Base-by-base conservation (phyloP, 345 rosid species). In the Sonneratia caseolaris region DNA sequence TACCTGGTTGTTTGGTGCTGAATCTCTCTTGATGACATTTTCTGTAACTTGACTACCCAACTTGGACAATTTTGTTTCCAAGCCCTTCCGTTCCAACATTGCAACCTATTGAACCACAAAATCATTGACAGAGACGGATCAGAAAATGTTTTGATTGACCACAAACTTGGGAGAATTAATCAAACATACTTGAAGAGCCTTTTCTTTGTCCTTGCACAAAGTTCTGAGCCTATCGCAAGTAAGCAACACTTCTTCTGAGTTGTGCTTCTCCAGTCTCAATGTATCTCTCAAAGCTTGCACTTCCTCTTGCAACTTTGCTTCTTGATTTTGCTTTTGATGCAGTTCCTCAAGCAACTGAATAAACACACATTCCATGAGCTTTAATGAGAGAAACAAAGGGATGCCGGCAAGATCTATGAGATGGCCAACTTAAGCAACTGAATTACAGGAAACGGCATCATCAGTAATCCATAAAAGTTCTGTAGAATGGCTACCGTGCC, bases 331-430 rank as follows among this genome's bases (percentile, higher is more conserved):
- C 81, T 86, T 91, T 74, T 86, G 93, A 43, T 78, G 88, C 83
- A 91, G 66, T 77, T 91, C 95, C 73, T 89, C 92, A 74, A 76
- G 66, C 75, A 91, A 81, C 98, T 94, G 82, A 68, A 56, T 74
- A 74, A 71, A 78, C 72, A 67, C 37, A 68, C n/a, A 11, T 68
- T 19, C 55, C 55, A 45, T 40, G 35, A 70, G 36, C 1, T 27
- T 12, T 35, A 36, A 35, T 12, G 38, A 62, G 38, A 62, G 15
- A 32, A 13, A 35, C 36, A 7, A 8, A 47, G 51, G 51, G 65
- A 61, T 22, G 37, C 12, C 2, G 22, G 65, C 37, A 10, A 22
- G 15, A 22, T 6, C 32, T 62, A 62, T 4, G 0, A 47, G 51
- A 9, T 47, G 51, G 15, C 51, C 51, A 47, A 11, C 37, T 62